Evolutionary conservation across 305 asterid species (phyloP).

Genomic region (Ilex paraguariensis): DNA sequence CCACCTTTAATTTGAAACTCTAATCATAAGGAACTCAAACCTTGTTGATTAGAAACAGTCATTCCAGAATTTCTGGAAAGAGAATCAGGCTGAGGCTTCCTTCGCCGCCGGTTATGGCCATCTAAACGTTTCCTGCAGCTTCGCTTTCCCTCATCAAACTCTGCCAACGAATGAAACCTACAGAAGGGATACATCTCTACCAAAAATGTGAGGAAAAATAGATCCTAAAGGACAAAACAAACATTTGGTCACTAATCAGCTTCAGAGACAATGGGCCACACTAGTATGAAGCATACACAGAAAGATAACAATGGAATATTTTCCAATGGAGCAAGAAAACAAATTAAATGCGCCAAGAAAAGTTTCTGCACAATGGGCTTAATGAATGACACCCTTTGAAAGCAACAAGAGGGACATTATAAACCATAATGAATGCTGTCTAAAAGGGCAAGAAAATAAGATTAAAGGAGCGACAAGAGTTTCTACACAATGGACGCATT

Average conservation of each 20-base stretch:
- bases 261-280: background rate
- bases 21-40: background rate
- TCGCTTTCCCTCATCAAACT: constrained; percentile 79
- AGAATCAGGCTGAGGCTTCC: constrained; percentile 75
- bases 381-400: too few species aligned
- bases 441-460: background rate
- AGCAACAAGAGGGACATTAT: too few species aligned
- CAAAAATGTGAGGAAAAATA: too few species aligned
- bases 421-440: too few species aligned
- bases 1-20: background rate
- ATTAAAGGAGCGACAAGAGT: too few species aligned
- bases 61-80: constrained; percentile 32
- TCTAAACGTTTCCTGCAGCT: constrained; percentile 93
- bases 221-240: too few species aligned
- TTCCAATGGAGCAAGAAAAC: background rate
- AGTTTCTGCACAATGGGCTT: too few species aligned
- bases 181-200: constrained; percentile 1
- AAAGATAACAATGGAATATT: background rate
- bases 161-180: constrained; percentile 84
- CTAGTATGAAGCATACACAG: background rate
- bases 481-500: too few species aligned
- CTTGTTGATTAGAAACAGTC: constrained; percentile 34
- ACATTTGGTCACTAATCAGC: too few species aligned
- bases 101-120: constrained; percentile 82
- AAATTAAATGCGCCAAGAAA: too few species aligned